Conservation (phyloP, 371 early-diverging fungal species). For the Capniomyces stellatus region DNA sequence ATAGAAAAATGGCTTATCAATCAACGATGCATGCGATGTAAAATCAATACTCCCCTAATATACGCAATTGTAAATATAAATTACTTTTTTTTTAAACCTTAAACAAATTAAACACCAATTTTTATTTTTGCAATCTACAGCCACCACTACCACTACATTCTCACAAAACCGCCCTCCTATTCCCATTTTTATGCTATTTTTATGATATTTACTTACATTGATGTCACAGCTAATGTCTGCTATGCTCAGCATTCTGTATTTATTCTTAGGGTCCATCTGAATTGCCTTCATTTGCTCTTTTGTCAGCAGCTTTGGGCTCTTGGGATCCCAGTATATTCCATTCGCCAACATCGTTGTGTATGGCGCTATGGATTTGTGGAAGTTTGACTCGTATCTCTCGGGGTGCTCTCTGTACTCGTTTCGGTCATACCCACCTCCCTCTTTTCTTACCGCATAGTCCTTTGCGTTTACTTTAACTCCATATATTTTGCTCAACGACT, state of each 20-base stretch:
- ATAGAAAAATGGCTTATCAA: constrained; percentile 82
- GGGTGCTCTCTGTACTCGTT: constrained; percentile 64
- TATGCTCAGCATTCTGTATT: constrained; percentile 58
- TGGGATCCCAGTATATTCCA: constrained; percentile 84
- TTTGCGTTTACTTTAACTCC: constrained; percentile 50
- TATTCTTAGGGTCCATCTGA: constrained; percentile 34
- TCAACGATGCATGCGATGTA: constrained; percentile 65
- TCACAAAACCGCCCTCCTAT: no score
- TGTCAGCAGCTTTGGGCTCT: constrained; percentile 78
- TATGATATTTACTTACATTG: constrained; percentile 30
- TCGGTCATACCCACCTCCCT: constrained; percentile 34
- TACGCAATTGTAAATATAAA: constrained; percentile 12
- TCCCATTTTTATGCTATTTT: no score
- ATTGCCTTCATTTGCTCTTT: constrained; percentile 52
- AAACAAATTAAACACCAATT: no score
- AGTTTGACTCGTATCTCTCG: constrained; percentile 58
- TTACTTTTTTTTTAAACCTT: background rate
- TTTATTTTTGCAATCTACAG: no score
- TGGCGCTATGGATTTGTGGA: constrained; percentile 76
- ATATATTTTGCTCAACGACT: constrained; percentile 29
- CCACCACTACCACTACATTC: no score
- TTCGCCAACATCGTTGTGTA: constrained; percentile 76
- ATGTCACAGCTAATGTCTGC: constrained; percentile 93
- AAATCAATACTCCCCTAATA: constrained; percentile 71
- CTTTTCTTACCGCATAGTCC: constrained; percentile 65